A percentile compares a stretch with the other conserved stretches of the same genome.
These are phyloP conservation scores for Ilyonectria destructans DNA, from an alignment of 2,329 filamentous ascomycete genomes.

Conservation along the genomic window DNA sequence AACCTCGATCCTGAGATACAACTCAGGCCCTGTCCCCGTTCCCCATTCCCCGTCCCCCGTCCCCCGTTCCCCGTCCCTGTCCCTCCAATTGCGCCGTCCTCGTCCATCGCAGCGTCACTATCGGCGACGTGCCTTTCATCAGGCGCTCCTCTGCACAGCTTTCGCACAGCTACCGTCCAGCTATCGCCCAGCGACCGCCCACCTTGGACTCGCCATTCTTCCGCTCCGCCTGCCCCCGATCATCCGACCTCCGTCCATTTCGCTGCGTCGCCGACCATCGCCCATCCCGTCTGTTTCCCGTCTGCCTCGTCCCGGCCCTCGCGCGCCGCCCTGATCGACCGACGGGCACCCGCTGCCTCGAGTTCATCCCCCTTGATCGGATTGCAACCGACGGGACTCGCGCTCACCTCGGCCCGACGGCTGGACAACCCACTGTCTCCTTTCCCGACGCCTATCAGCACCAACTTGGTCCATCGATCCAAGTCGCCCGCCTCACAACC, in stretches of 20 bases:
- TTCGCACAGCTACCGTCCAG: slow-evolving; percentile 26
- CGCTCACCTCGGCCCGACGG: slow-evolving; percentile 41
- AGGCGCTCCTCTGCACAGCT: slow-evolving; percentile 33
- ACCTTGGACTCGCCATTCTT: slow-evolving; percentile 27
- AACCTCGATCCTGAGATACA: slow-evolving; percentile 51
- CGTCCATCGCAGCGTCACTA: slow-evolving; percentile 43
- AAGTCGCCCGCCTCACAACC: slow-evolving; percentile 18
- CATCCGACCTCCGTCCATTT: slow-evolving; percentile 31
- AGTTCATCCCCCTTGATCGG: slow-evolving; percentile 14
- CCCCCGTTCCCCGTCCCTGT: slow-evolving; percentile 35
- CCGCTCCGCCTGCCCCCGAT: slow-evolving; percentile 34
- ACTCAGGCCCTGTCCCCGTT: slow-evolving; percentile 48
- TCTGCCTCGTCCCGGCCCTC: slow-evolving; percentile 29
- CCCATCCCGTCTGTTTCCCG: slow-evolving; percentile 15
- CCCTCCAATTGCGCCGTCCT: slow-evolving; percentile 49
- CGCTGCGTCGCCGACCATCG: slow-evolving; percentile 31
- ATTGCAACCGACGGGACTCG: slow-evolving; percentile 30
- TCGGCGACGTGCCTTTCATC: slow-evolving; percentile 34
- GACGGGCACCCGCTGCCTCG: slow-evolving; percentile 8
- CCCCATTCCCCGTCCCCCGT: slow-evolving; percentile 40
- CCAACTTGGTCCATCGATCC: slow-evolving; percentile 15
- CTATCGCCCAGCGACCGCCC: slow-evolving; percentile 30
- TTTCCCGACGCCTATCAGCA: slow-evolving; percentile 29
- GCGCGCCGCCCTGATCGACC: slow-evolving; percentile 17
- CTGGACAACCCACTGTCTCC: slow-evolving; percentile 33